phyloP scores from a whole-genome alignment of 192 early-diverging fungal species.

The Dispira parvispora region DNA sequence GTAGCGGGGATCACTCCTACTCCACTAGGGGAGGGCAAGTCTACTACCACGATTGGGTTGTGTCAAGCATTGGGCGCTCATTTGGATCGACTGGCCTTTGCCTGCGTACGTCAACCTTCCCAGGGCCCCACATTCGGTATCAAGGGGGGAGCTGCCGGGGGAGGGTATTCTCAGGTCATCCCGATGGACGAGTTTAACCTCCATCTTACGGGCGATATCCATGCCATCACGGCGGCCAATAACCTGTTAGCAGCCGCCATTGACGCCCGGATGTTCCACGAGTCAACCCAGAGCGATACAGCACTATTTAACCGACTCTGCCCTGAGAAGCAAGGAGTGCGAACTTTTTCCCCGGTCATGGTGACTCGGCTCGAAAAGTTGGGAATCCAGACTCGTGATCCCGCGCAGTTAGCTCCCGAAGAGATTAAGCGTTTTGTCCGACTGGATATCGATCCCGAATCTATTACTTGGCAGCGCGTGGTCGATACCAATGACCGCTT shows the following conservation, averaged over 20 bases:
- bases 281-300: slow-evolving; percentile 47
- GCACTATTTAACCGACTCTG: slow-evolving; percentile 81
- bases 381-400: slow-evolving; percentile 65
- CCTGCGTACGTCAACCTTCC: slow-evolving; percentile 97
- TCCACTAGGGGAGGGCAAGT: slow-evolving; percentile 97
- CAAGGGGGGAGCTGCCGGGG: slow-evolving; percentile 96
- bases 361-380: slow-evolving; percentile 53
- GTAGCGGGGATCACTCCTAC: slow-evolving; percentile 97
- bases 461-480: slow-evolving; percentile 94
- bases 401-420: slow-evolving; percentile 60
- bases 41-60: slow-evolving; percentile 90
- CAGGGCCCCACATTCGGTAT: slow-evolving; percentile 99
- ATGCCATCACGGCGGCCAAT: slow-evolving; percentile 94
- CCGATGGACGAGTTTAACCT: slow-evolving; percentile 99
- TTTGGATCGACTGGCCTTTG: slow-evolving; percentile 69
- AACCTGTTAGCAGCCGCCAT: slow-evolving; percentile 95
- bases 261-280: slow-evolving; percentile 96
- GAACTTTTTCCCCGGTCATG: slow-evolving; percentile 73
- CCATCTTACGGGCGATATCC: slow-evolving; percentile 97
- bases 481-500: slow-evolving; percentile 95
- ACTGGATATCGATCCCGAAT: slow-evolving; percentile 86
- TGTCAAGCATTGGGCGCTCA: slow-evolving; percentile 93
- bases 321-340: slow-evolving; percentile 72
- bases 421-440: slow-evolving; percentile 68
- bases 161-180: slow-evolving; percentile 97